Evolutionary conservation across 2,329 filamentous ascomycete genomes (phyloP).

Genomic region (Emergomyces orientalis): DNA sequence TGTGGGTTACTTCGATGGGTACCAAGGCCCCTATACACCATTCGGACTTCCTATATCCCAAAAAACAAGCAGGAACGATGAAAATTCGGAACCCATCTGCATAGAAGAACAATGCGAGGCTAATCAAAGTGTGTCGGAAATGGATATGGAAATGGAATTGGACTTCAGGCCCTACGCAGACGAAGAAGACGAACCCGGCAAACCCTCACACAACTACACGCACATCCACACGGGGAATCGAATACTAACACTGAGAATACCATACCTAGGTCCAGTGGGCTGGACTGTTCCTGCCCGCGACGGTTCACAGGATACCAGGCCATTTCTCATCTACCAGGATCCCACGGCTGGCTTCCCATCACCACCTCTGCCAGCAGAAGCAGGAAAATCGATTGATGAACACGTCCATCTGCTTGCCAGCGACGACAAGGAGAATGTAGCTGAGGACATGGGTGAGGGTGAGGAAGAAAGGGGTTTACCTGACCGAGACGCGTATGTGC

Average conservation of each 20-base stretch:
- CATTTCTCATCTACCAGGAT: slow-evolving; percentile 17
- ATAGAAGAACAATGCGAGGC: background rate
- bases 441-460: background rate
- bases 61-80: background rate
- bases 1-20: background rate
- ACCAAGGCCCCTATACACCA: background rate
- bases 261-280: slow-evolving; percentile 14
- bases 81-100: background rate
- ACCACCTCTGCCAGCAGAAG: background rate
- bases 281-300: slow-evolving; percentile 14
- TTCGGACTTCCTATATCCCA: background rate
- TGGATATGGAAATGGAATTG: background rate
- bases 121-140: background rate
- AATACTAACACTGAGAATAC: slow-evolving; percentile 6
- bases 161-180: background rate
- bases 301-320: slow-evolving; percentile 7
- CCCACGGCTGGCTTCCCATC: slow-evolving; percentile 9
- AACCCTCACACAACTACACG: slow-evolving; percentile 1
- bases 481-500: background rate
- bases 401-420: slow-evolving; percentile 9
- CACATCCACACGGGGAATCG: slow-evolving; percentile 1
- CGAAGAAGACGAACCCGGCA: background rate
- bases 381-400: background rate
- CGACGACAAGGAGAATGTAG: slow-evolving; percentile 15
- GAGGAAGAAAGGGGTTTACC: background rate